These are phyloP conservation scores for Fusarium scirpi DNA, from an alignment of 2,329 filamentous ascomycete genomes.

Conservation along the genomic window DNA sequence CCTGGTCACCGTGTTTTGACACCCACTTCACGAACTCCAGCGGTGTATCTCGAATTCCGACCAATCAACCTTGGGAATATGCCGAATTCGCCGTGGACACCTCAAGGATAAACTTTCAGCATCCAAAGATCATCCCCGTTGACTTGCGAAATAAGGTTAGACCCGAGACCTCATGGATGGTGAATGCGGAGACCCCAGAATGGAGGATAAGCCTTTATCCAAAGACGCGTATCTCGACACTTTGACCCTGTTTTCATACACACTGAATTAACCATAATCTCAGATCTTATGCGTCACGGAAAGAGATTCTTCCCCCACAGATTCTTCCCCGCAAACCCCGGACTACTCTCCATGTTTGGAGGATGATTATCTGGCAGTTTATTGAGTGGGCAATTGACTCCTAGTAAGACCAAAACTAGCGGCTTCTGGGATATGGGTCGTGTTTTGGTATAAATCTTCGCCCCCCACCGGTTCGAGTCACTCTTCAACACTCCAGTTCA, in stretches of 20 bases:
- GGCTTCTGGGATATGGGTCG: slow-evolving; percentile 17
- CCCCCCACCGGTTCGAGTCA: slow-evolving; percentile 22
- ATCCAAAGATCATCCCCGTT: slow-evolving; percentile 41
- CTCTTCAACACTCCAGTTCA: slow-evolving; percentile 21
- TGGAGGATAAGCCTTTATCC: slow-evolving; percentile 44
- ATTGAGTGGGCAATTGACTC: slow-evolving; percentile 13
- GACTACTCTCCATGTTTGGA: slow-evolving; percentile 42
- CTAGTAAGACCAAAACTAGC: background rate
- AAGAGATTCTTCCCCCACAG: slow-evolving; percentile 48
- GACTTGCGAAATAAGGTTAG: slow-evolving; percentile 42
- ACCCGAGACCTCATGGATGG: slow-evolving; percentile 28
- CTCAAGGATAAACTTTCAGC: slow-evolving; percentile 19
- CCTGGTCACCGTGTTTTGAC: background rate
- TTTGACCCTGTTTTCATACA: background rate
- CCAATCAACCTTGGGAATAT: background rate
- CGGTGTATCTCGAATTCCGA: background rate
- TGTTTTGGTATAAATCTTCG: slow-evolving; percentile 41
- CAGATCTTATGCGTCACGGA: slow-evolving; percentile 38
- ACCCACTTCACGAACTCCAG: background rate
- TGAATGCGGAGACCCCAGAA: slow-evolving; percentile 20
- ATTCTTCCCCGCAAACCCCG: slow-evolving; percentile 47
- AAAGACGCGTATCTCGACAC: background rate
- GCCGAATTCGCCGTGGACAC: slow-evolving; percentile 15
- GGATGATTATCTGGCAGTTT: slow-evolving; percentile 17
- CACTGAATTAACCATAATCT: slow-evolving; percentile 32